phyloP scores from a whole-genome alignment of 768 basidiomycete genomes.

The Kwoniella newhampshirensis region DNA sequence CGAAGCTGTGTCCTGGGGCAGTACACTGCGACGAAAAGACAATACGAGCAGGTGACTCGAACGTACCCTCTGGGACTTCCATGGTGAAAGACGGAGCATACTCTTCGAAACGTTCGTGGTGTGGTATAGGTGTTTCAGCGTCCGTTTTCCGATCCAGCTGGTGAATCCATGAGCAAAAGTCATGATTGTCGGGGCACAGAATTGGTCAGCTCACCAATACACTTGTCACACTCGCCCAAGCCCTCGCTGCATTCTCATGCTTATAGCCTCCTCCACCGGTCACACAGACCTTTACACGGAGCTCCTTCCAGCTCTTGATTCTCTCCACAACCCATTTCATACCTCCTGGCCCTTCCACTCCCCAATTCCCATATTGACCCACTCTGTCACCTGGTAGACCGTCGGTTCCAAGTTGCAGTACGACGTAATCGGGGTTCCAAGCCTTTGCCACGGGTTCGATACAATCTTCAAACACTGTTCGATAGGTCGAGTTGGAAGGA shows the following conservation, averaged over 20 bases:
- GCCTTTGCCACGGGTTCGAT: conserved; percentile 64
- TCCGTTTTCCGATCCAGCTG: conserved; percentile 63
- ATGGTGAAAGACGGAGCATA: conserved; percentile 81
- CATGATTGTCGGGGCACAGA: background rate
- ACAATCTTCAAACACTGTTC: conserved; percentile 62
- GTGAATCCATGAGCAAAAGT: background rate
- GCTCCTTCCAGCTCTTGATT: conserved; percentile 33
- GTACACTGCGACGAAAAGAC: too few species aligned
- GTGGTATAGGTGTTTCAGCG: conserved; percentile 69
- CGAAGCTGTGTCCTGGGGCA: too few species aligned
- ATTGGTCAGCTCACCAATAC: conserved; percentile 61
- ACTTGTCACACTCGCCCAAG: conserved; percentile 80
- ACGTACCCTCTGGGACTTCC: conserved; percentile 60
- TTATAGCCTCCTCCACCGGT: conserved; percentile 72
- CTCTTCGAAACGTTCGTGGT: conserved; percentile 68
- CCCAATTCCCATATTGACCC: conserved; percentile 69
- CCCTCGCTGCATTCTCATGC: conserved; percentile 76
- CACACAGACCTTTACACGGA: conserved; percentile 37
- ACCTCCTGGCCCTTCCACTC: conserved; percentile 59
- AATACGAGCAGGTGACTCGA: too few species aligned
- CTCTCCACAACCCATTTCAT: conserved; percentile 61
- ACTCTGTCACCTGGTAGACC: conserved; percentile 80
- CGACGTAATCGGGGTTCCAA: conserved; percentile 73
- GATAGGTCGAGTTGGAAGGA: conserved; percentile 65
- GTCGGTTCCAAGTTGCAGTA: conserved; percentile 85